phyloP scores from a whole-genome alignment of 257 asterid species.

The Haberlea rhodopensis region DNA sequence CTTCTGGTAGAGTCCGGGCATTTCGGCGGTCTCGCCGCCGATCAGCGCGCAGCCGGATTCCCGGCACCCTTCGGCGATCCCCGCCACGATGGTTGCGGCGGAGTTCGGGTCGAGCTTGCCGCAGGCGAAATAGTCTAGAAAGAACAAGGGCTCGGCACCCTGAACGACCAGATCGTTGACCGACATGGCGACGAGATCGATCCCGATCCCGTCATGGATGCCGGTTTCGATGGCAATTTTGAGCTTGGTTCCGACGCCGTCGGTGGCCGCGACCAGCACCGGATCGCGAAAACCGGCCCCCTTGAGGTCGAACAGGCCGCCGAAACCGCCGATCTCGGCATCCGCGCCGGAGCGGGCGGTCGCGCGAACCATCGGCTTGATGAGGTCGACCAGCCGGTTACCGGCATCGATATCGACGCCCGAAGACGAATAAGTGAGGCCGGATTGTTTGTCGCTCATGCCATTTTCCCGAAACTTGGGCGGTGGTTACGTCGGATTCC shows the following conservation, averaged over 20 bases:
- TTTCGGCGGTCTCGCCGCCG: background rate
- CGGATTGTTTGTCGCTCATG: too few species aligned
- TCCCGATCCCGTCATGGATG: background rate
- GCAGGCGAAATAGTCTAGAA: background rate
- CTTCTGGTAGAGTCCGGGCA: background rate
- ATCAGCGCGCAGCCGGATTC: background rate
- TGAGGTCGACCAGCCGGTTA: background rate
- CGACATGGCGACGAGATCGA: background rate
- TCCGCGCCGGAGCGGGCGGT: background rate
- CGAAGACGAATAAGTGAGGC: background rate
- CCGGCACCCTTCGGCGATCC: background rate
- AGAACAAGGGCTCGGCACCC: background rate
- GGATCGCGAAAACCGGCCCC: background rate
- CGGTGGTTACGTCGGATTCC: too few species aligned
- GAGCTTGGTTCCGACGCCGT: background rate
- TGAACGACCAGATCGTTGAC: background rate
- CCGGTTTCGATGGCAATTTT: background rate
- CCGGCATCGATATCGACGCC: background rate
- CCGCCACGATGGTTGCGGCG: background rate
- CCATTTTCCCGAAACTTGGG: too few species aligned
- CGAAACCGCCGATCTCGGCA: background rate
- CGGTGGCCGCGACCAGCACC: background rate
- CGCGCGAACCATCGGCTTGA: background rate
- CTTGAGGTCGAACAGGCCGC: background rate
- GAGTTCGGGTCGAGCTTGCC: background rate